Evolutionary conservation across 2,329 filamentous ascomycete genomes (phyloP), one percentile per base, ranked within the genome.

Genomic region (Ceratocystis ficicola): DNA sequence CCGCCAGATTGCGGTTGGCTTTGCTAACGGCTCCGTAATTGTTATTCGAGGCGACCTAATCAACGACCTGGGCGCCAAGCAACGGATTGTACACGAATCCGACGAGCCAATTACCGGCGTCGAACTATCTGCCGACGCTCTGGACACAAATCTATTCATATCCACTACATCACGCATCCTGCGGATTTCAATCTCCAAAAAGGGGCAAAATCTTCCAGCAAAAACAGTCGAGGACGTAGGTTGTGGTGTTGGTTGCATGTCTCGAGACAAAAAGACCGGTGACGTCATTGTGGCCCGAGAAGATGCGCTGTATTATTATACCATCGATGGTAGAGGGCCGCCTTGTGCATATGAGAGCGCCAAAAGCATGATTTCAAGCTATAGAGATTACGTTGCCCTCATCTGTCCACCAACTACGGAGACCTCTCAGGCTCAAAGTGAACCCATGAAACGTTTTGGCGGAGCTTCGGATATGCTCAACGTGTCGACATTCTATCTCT

Each of bases 21-120:
- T 99, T 73, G 94, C 88, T 12, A 97, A 99, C 75, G 94, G 94
- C 6, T 86, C 92, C 0, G 93, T 99, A 12, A 95, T 91, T 0
- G 86, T 99, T 32, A 89, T 99, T 66, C 84, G 94, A 67, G 94
- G 95, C 68, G 94, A 99, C 73, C 79, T 99, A 62, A 89, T 99
- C 71, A 91, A 99, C 74, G 94, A 99, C 74, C 86, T 94, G 66
- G 94, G 95, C 25, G 91, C 93, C 10, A 91, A 90, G 73, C 94
- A 99, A 74, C 85, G 94, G 64, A 94, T 93, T 44, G 90, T 99
- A 8, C 94, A 95, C 76, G 94, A 99, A 73, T 96, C 92, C 0
- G 92, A 97, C 71, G 94, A 99, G 74, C 95, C 94, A 0, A 86
- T 99, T 8, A 99, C 94, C 0, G 93, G 92, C 1, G 86, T 99